Evolutionary conservation across 305 asterid species (phyloP).

Genomic region (Fraxinus greggii): DNA sequence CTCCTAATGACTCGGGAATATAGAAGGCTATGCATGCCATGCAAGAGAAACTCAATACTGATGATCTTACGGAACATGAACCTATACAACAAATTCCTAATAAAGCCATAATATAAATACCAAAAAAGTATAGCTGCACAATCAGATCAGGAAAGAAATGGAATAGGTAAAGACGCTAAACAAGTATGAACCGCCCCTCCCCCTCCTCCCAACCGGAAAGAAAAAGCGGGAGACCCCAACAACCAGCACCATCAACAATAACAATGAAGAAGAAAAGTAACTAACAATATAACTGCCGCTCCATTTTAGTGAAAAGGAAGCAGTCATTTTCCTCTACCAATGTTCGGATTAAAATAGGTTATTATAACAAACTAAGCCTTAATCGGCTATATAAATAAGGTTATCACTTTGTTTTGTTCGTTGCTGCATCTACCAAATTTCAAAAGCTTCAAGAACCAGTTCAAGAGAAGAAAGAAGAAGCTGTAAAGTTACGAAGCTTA

Average conservation of each 20-base stretch:
- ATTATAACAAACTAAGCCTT: neutral
- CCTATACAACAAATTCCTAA: neutral
- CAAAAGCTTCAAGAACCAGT: neutral
- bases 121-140: neutral
- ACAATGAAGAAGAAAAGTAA: neutral
- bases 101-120: neutral
- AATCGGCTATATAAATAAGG: neutral
- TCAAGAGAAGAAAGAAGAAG: neutral
- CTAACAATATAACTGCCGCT: neutral
- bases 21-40: neutral
- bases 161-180: neutral
- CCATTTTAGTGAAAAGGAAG: neutral
- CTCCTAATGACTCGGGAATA: neutral
- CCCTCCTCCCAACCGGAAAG: neutral
- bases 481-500: neutral
- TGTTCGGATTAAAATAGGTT: neutral
- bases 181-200: neutral
- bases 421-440: neutral
- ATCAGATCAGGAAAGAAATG: neutral
- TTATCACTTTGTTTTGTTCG: neutral
- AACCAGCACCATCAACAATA: neutral
- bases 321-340: neutral
- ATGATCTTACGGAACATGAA: neutral
- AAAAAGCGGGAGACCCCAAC: neutral
- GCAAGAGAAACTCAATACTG: neutral